A percentile compares a stretch with the other conserved stretches of the same genome.
phyloP scores from a whole-genome alignment of 176 grass and related monocot species.

The Triticum monococcum region DNA sequence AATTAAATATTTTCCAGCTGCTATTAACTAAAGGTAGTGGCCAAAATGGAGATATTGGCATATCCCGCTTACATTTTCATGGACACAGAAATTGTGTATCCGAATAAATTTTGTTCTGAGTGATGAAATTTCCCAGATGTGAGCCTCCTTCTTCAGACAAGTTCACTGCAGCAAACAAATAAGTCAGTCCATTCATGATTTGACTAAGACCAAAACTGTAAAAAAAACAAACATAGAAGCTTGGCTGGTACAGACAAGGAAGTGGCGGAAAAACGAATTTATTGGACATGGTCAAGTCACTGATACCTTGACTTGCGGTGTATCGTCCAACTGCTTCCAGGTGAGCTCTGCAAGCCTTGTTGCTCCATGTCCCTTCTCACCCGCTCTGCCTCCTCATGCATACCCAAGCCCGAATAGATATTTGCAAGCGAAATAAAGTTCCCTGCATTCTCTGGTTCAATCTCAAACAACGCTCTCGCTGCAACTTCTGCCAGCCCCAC shows the following conservation, averaged over 20 bases:
- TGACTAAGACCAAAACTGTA: neutral
- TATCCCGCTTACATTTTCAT: slow-evolving; percentile 24
- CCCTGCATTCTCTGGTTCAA: slow-evolving; percentile 66
- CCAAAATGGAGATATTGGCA: neutral
- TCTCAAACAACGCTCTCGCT: slow-evolving; percentile 55
- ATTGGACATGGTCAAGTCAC: neutral
- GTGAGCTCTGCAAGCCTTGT: slow-evolving; percentile 37
- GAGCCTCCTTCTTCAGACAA: neutral
- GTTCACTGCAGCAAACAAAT: slow-evolving; percentile 14
- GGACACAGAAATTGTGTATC: slow-evolving; percentile 7
- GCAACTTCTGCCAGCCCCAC: slow-evolving; percentile 58
- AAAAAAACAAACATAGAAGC: neutral
- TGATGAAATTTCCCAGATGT: neutral
- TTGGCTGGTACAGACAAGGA: neutral
- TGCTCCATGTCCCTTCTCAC: slow-evolving; percentile 61
- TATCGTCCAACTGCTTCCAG: slow-evolving; percentile 65
- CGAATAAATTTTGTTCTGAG: neutral
- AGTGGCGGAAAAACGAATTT: neutral
- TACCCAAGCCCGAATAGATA: slow-evolving; percentile 55
- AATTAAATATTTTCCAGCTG: neutral
- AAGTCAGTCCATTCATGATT: neutral
- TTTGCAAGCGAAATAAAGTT: slow-evolving; percentile 66
- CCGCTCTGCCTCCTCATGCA: slow-evolving; percentile 51
- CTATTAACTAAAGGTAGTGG: neutral
- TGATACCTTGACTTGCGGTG: slow-evolving; percentile 35